These are phyloP conservation scores for Rhodomyrtus tomentosa DNA, from an alignment of 345 rosid genomes.

Conservation along the genomic window DNA sequence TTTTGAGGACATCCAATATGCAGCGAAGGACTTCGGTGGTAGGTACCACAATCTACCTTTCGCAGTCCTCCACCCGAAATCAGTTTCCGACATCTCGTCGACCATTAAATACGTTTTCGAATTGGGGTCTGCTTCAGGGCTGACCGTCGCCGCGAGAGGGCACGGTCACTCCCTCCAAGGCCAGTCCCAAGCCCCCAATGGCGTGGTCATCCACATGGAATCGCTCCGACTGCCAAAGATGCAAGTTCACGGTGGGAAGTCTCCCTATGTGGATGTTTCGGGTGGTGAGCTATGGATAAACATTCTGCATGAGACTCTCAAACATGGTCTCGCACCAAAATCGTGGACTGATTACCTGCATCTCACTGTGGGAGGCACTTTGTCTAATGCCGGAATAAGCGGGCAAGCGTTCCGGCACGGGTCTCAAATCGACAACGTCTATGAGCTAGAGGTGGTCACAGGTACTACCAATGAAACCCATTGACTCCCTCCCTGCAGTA, in stretches of 20 bases:
- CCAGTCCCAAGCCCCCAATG: constrained; percentile 75
- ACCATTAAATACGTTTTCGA: constrained; percentile 38
- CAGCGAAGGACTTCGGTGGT: constrained; percentile 83
- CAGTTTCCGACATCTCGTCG: constrained; percentile 72
- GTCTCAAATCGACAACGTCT: constrained; percentile 79
- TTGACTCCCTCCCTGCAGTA: background rate
- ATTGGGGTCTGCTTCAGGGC: constrained; percentile 47
- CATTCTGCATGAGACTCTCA: constrained; percentile 68
- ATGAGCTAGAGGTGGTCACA: constrained; percentile 83
- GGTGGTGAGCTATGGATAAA: constrained; percentile 93
- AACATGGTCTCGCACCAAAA: constrained; percentile 70
- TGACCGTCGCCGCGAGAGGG: constrained; percentile 91
- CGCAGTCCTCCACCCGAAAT: constrained; percentile 67
- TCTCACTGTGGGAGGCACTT: constrained; percentile 83
- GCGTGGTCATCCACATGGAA: constrained; percentile 78
- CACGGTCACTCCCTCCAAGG: constrained; percentile 95
- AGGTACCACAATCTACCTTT: constrained; percentile 48
- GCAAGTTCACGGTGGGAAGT: constrained; percentile 26
- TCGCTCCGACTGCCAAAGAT: constrained; percentile 38
- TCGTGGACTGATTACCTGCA: constrained; percentile 99
- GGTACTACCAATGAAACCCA: constrained; percentile 29
- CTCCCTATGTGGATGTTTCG: constrained; percentile 72
- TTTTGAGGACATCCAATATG: constrained; percentile 44
- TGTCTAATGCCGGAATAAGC: constrained; percentile 87
- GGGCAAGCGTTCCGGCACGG: constrained; percentile 92